Percentiles rank a stretch among this genome's conserved stretches.
phyloP scores from a whole-genome alignment of 441 rosid genomes.

The Brassica balearica region DNA sequence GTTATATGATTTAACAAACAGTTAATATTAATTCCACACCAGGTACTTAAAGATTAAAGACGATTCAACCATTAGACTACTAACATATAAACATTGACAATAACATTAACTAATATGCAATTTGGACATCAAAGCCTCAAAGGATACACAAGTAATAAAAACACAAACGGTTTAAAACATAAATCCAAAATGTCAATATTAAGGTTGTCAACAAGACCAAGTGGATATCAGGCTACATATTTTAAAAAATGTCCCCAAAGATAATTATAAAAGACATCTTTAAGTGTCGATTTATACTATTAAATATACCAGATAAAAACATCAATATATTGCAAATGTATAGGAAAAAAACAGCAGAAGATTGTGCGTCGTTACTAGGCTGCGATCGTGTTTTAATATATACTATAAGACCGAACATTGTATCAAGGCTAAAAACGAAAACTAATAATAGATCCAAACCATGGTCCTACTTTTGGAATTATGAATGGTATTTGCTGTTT shows the following conservation, averaged over 20 bases:
- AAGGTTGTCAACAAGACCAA: conserved; percentile 39
- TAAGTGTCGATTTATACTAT: neutral
- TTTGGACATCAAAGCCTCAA: neutral
- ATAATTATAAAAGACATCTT: neutral
- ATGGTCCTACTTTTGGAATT: neutral
- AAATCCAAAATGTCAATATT: conserved; percentile 15
- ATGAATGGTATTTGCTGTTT: neutral
- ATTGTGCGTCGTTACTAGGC: neutral
- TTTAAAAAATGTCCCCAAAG: conserved; percentile 8
- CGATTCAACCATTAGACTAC: neutral
- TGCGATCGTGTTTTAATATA: neutral
- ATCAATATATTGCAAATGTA: neutral
- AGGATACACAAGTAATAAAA: neutral
- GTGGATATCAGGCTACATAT: conserved; percentile 30
- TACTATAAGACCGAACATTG: neutral
- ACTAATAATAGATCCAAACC: neutral
- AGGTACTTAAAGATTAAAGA: neutral
- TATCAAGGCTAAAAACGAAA: neutral
- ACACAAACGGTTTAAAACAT: neutral
- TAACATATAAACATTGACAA: neutral
- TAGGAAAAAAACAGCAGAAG: neutral
- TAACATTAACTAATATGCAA: neutral
- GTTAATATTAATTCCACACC: too few species aligned
- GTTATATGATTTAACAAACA: too few species aligned
- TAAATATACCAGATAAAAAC: neutral